Percentiles rank a stretch among this genome's conserved stretches.
phyloP scores from a whole-genome alignment of 164 flowering plant species.

The Platanus orientalis region DNA sequence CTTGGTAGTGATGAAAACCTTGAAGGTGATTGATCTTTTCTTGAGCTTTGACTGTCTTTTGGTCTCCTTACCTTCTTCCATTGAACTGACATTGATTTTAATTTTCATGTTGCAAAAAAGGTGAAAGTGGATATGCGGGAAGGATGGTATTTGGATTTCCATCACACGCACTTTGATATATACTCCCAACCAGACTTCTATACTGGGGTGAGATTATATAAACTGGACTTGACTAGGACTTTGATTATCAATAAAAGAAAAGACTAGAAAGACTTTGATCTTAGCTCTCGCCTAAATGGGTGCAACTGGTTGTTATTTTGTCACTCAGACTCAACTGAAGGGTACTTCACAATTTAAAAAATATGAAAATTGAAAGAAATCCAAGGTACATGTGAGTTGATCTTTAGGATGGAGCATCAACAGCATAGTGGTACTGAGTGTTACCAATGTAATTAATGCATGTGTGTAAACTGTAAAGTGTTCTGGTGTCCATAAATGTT shows the following conservation, averaged over 20 bases:
- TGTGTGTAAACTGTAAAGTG: too few relatives aligned
- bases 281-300: neutral
- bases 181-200: conserved; percentile 77
- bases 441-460: too few relatives aligned
- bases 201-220: conserved; percentile 34
- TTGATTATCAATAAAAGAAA: too few relatives aligned
- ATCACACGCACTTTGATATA: conserved; percentile 53
- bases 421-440: too few relatives aligned
- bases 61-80: neutral
- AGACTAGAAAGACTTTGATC: neutral
- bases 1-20: conserved; percentile 32
- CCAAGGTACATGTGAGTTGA: too few relatives aligned
- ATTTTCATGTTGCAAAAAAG: conserved; percentile 22
- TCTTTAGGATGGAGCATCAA: too few relatives aligned
- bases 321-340: too few relatives aligned
- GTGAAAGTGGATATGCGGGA: conserved; percentile 71
- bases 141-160: conserved; percentile 64
- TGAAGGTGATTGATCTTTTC: conserved; percentile 24
- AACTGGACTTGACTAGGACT: neutral
- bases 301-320: neutral
- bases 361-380: too few relatives aligned
- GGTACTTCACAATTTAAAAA: too few relatives aligned
- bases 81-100: neutral
- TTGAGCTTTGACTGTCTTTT: neutral
- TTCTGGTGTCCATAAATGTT: too few relatives aligned